Percentiles rank a stretch among this genome's conserved stretches.
phyloP scores from a whole-genome alignment of 768 basidiomycete species.

The Tremella yokohamensis region DNA sequence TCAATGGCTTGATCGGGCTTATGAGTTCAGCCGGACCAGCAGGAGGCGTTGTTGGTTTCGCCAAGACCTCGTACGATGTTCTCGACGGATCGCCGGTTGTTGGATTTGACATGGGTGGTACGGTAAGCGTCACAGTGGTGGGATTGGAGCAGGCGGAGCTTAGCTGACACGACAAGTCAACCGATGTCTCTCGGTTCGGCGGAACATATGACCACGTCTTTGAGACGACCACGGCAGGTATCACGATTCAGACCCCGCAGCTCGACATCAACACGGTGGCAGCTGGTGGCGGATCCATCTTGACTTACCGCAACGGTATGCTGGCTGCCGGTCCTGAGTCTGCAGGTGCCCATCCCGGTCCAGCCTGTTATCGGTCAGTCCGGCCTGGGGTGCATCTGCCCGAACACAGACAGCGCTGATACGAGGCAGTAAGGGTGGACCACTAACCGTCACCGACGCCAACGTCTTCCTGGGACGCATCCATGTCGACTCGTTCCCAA shows the following conservation, averaged over 20 bases:
- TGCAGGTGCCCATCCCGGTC: slow-evolving; percentile 88
- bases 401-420: too few species aligned
- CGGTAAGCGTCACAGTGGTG: slow-evolving; percentile 47
- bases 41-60: slow-evolving; percentile 91
- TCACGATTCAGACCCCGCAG: slow-evolving; percentile 86
- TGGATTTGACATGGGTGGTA: slow-evolving; percentile 71
- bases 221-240: slow-evolving; percentile 91
- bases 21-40: slow-evolving; percentile 62
- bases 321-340: slow-evolving; percentile 83
- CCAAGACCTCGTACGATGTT: slow-evolving; percentile 80
- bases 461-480: slow-evolving; percentile 85
- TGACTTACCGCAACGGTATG: slow-evolving; percentile 81
- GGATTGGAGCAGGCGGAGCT: slow-evolving; percentile 46
- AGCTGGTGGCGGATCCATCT: slow-evolving; percentile 86
- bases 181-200: slow-evolving; percentile 89
- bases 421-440: slow-evolving; percentile 92
- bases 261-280: slow-evolving; percentile 85
- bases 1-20: too few species aligned
- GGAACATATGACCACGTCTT: slow-evolving; percentile 58
- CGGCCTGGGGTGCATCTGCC: too few species aligned
- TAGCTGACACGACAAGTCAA: slow-evolving; percentile 41
- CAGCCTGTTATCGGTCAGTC: slow-evolving; percentile 70
- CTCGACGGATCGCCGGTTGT: slow-evolving; percentile 68
- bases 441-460: slow-evolving; percentile 85
- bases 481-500: slow-evolving; percentile 82